Conservation (phyloP, 257 asterid genomes). For the Catharanthus roseus region DNA sequence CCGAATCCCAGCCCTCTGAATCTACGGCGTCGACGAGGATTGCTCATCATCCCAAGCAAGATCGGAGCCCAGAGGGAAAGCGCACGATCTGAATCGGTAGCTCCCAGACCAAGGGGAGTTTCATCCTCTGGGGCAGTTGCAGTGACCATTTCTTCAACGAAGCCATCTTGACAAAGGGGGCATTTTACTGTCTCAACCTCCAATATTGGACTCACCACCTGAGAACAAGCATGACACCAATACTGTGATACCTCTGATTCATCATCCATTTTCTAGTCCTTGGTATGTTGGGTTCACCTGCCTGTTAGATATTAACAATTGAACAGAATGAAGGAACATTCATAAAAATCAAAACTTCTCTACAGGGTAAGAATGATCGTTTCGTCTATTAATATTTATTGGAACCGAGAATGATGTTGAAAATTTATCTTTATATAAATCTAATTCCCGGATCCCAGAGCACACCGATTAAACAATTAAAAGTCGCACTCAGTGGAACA, state of each 20-base stretch:
- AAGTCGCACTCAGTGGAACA: background rate
- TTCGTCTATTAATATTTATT: no score
- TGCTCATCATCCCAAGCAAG: conserved; percentile 66
- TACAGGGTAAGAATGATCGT: background rate
- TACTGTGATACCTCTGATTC: conserved; percentile 36
- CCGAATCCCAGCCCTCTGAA: conserved; percentile 41
- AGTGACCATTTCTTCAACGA: conserved; percentile 63
- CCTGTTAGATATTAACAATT: conserved; percentile 3
- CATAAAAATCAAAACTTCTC: background rate
- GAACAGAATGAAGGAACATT: background rate
- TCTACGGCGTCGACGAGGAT: conserved; percentile 40
- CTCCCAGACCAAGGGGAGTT: conserved; percentile 36
- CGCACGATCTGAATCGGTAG: conserved; percentile 57
- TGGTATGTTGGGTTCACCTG: background rate
- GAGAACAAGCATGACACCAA: conserved; percentile 81
- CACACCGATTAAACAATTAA: background rate
- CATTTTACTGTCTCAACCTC: conserved; percentile 59
- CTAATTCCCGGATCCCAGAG: background rate
- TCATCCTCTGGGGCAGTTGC: conserved; percentile 29
- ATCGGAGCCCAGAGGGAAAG: conserved; percentile 89
- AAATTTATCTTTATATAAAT: background rate
- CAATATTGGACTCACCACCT: conserved; percentile 53
- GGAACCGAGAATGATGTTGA: no score
- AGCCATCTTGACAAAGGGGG: conserved; percentile 72
- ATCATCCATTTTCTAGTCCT: conserved; percentile 48